A percentile compares a stretch with the other conserved stretches of the same genome.
Conservation (phyloP, 1,284 basidiomycete genomes). For the Spongiforma sp. region DNA sequence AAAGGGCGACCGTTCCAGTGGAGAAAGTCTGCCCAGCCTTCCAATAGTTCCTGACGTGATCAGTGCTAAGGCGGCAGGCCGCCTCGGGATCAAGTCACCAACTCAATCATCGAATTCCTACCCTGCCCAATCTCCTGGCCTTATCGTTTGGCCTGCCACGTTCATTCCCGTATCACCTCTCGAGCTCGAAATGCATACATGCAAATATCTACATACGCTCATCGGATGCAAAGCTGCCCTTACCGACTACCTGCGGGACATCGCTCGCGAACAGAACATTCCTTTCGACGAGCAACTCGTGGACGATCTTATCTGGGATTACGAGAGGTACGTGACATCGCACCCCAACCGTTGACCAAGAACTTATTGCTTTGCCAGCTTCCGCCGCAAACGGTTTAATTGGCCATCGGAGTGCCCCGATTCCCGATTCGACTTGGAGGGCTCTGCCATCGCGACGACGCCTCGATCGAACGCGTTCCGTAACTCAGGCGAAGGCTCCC, state of each 20-base stretch:
- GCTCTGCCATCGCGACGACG: slow-evolving; percentile 21
- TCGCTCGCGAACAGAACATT: slow-evolving; percentile 37
- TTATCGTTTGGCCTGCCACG: slow-evolving; percentile 58
- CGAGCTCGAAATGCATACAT: slow-evolving; percentile 73
- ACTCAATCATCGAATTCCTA: slow-evolving; percentile 10
- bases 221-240: slow-evolving; percentile 65
- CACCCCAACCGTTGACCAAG: too few relatives aligned
- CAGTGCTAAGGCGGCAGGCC: slow-evolving; percentile 48
- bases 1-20: slow-evolving; percentile 34
- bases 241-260: slow-evolving; percentile 49
- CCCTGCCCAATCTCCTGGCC: slow-evolving; percentile 50
- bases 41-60: slow-evolving; percentile 35
- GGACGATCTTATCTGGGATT: slow-evolving; percentile 64
- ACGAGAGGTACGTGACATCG: slow-evolving; percentile 59
- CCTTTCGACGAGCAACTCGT: slow-evolving; percentile 48
- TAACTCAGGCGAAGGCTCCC: slow-evolving; percentile 19
- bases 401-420: slow-evolving; percentile 47
- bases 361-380: slow-evolving; percentile 52
- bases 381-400: slow-evolving; percentile 64
- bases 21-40: slow-evolving; percentile 24
- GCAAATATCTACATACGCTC: slow-evolving; percentile 65
- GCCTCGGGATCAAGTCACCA: slow-evolving; percentile 42
- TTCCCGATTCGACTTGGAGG: slow-evolving; percentile 11
- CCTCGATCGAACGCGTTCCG: slow-evolving; percentile 28
- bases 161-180: slow-evolving; percentile 60